Conservation (phyloP, 2,329 filamentous ascomycete species). For the Penicillium sp. region DNA sequence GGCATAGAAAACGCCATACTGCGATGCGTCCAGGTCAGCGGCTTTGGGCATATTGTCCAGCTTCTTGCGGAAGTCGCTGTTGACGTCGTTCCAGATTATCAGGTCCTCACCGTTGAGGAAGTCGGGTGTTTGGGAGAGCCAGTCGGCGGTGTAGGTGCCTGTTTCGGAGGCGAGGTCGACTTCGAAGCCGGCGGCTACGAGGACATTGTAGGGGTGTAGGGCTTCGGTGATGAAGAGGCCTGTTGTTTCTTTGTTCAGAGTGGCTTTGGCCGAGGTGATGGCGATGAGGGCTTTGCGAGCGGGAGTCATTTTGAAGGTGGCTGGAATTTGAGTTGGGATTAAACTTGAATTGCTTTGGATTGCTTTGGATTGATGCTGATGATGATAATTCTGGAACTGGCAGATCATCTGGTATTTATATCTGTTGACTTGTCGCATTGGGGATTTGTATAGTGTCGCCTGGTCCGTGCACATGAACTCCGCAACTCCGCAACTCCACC, state of each 20-base stretch:
- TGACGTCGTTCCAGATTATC: slow-evolving; percentile 41
- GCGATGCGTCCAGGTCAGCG: slow-evolving; percentile 35
- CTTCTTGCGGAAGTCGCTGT: slow-evolving; percentile 46
- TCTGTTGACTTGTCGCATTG: background rate
- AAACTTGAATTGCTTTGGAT: background rate
- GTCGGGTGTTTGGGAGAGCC: slow-evolving; percentile 46
- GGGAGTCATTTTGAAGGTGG: slow-evolving; percentile 20
- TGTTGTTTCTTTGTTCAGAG: slow-evolving; percentile 43
- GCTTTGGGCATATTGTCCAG: slow-evolving; percentile 47
- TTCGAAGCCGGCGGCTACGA: slow-evolving; percentile 42
- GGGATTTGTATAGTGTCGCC: background rate
- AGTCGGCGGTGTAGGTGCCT: slow-evolving; percentile 47
- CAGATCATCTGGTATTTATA: slow-evolving; percentile 1
- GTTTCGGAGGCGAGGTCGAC: slow-evolving; percentile 51
- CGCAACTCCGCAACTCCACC: slow-evolving; percentile 1
- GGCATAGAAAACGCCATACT: slow-evolving; percentile 19
- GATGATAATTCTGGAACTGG: background rate
- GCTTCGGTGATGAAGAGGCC: slow-evolving; percentile 52
- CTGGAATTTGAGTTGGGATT: background rate
- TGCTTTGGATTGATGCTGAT: background rate
- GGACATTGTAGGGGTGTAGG: slow-evolving; percentile 51
- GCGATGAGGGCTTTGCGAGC: slow-evolving; percentile 46
- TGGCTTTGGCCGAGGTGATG: slow-evolving; percentile 46
- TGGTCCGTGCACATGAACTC: slow-evolving; percentile 1
- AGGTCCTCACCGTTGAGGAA: slow-evolving; percentile 46